Percentiles rank a stretch among this genome's conserved stretches.
These are phyloP conservation scores for Cladosporium sp. DNA, from an alignment of 2,329 filamentous ascomycete genomes.

Conservation along the genomic window DNA sequence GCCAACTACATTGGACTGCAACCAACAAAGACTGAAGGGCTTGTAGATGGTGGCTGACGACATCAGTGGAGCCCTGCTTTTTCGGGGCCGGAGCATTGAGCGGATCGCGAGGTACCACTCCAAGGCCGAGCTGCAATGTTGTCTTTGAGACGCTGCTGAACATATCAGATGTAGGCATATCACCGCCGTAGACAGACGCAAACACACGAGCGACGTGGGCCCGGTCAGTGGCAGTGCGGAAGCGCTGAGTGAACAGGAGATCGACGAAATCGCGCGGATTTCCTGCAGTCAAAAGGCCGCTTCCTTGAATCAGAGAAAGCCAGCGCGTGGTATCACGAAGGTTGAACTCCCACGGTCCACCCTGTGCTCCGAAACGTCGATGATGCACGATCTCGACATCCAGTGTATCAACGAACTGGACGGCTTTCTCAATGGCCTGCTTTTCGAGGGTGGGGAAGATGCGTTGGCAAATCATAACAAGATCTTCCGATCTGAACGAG, in stretches of 20 bases:
- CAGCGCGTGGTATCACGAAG: constrained; percentile 85
- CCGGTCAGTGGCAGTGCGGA: constrained; percentile 69
- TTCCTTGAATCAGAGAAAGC: constrained; percentile 45
- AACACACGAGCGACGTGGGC: constrained; percentile 64
- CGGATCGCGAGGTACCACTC: constrained; percentile 60
- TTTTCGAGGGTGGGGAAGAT: constrained; percentile 64
- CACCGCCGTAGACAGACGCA: constrained; percentile 55
- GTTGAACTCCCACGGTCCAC: constrained; percentile 94
- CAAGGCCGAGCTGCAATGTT: constrained; percentile 76
- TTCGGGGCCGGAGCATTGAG: constrained; percentile 4
- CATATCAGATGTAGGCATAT: constrained; percentile 47
- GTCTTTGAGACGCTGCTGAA: constrained; percentile 66
- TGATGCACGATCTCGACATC: constrained; percentile 64
- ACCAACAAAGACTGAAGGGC: constrained; percentile 84
- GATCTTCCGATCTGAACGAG: constrained; percentile 74
- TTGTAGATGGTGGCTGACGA: constrained; percentile 52
- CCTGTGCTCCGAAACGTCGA: constrained; percentile 51
- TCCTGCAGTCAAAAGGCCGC: constrained; percentile 57
- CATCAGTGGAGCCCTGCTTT: background rate
- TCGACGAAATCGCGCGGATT: constrained; percentile 70
- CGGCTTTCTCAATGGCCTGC: constrained; percentile 61
- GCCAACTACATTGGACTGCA: constrained; percentile 80
- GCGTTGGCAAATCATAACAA: constrained; percentile 75
- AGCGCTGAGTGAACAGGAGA: constrained; percentile 81
- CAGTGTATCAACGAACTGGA: constrained; percentile 73